These are phyloP conservation scores for Dacryopinax spathularia DNA, from an alignment of 768 basidiomycete genomes.

Conservation along the genomic window DNA sequence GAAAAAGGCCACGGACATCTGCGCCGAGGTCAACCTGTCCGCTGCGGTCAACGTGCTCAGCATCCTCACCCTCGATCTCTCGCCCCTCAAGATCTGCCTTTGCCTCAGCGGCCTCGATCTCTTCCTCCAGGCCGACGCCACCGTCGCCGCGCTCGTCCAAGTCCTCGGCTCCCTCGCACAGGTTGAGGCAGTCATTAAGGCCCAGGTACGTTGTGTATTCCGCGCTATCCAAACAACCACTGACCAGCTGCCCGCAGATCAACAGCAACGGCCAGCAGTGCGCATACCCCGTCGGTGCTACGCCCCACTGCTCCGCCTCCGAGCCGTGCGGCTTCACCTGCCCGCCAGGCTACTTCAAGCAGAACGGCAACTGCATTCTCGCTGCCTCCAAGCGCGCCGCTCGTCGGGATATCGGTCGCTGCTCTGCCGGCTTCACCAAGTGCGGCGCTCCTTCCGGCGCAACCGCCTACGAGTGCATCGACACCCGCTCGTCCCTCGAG, in stretches of 20 bases:
- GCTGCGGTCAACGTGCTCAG: not conserved
- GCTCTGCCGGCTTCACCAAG: not conserved
- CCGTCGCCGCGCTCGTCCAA: not conserved
- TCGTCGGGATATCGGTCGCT: not conserved
- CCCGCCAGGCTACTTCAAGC: not conserved
- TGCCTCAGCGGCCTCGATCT: not conserved
- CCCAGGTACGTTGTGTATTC: not conserved
- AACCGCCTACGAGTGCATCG: conserved; percentile 8
- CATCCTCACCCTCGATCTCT: conserved; percentile 1
- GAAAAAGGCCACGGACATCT: not conserved
- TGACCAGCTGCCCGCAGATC: not conserved
- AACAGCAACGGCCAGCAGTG: not conserved
- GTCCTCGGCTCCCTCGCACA: not conserved
- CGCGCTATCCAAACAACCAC: too few relatives aligned
- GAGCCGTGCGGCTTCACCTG: conserved; percentile 5
- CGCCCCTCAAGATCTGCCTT: conserved; percentile 2
- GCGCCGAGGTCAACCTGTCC: conserved; percentile 2
- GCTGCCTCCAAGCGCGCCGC: not conserved
- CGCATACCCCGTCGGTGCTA: not conserved
- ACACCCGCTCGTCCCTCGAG: conserved; percentile 8
- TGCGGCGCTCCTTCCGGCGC: conserved; percentile 4
- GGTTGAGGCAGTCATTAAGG: not conserved
- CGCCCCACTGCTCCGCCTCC: conserved; percentile 1
- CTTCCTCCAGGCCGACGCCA: not conserved
- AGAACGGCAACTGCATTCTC: not conserved